Evolutionary conservation across 805 yeast species (phyloP).

Genomic region (Pichia eremophila): DNA sequence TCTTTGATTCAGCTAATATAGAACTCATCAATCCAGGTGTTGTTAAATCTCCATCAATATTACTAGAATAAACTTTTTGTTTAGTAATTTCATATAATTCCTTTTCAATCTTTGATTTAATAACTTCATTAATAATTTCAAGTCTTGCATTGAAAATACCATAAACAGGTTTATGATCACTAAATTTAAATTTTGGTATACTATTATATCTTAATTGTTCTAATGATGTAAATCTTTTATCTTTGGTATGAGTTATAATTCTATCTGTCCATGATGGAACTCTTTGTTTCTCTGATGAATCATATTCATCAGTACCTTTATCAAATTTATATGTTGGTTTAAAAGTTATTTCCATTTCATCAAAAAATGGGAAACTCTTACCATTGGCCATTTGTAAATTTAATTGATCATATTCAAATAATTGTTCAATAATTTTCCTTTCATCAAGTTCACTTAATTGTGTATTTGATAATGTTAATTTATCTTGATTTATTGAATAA

Average conservation of each 20-base stretch:
- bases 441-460: slow-evolving; percentile 10
- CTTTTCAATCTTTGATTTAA: slow-evolving; percentile 40
- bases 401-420: slow-evolving; percentile 72
- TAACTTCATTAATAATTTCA: slow-evolving; percentile 52
- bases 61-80: slow-evolving; percentile 32
- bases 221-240: slow-evolving; percentile 40
- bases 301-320: slow-evolving; percentile 73
- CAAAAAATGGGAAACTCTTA: slow-evolving; percentile 71
- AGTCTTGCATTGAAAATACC: slow-evolving; percentile 60
- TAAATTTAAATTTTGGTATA: slow-evolving; percentile 48
- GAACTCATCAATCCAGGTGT: slow-evolving; percentile 4
- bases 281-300: slow-evolving; percentile 83
- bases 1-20: slow-evolving; percentile 8
- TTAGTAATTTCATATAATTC: slow-evolving; percentile 46
- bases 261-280: slow-evolving; percentile 98
- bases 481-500: slow-evolving; percentile 1
- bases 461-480: neutral
- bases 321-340: slow-evolving; percentile 94
- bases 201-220: slow-evolving; percentile 53
- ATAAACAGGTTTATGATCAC: slow-evolving; percentile 88
- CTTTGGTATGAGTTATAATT: slow-evolving; percentile 50
- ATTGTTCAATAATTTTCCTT: slow-evolving; percentile 13
- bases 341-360: slow-evolving; percentile 71
- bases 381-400: slow-evolving; percentile 65
- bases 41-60: slow-evolving; percentile 17